phyloP scores from a whole-genome alignment of 192 early-diverging fungal species.

The Pilobolus umbonatus region DNA sequence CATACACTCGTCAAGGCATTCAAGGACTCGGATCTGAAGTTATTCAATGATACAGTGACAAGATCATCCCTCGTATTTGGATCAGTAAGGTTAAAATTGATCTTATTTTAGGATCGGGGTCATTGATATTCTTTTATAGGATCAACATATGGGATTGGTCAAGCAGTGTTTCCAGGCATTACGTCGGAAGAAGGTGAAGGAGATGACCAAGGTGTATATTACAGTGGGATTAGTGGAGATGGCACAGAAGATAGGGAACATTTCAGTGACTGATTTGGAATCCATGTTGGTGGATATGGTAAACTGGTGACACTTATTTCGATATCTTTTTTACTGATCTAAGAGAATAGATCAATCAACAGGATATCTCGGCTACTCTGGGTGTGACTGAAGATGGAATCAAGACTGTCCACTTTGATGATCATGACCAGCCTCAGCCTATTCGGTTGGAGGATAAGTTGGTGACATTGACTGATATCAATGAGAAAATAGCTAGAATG shows the following conservation, averaged over 20 bases:
- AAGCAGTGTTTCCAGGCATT: slow-evolving; percentile 44
- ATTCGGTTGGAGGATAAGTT: slow-evolving; percentile 38
- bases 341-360: slow-evolving; percentile 40
- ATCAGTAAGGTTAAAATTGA: slow-evolving; percentile 20
- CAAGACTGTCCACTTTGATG: slow-evolving; percentile 72
- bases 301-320: not conserved
- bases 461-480: slow-evolving; percentile 23
- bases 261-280: slow-evolving; percentile 45
- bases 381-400: slow-evolving; percentile 39
- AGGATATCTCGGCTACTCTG: slow-evolving; percentile 45
- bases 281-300: slow-evolving; percentile 58
- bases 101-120: not conserved
- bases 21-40: slow-evolving; percentile 40
- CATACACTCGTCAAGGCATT: slow-evolving; percentile 55
- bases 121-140: slow-evolving; percentile 32
- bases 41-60: slow-evolving; percentile 40
- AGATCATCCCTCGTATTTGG: slow-evolving; percentile 32
- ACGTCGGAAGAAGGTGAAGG: slow-evolving; percentile 57
- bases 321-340: not conserved
- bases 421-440: slow-evolving; percentile 47
- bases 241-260: slow-evolving; percentile 45
- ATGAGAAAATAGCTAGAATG: slow-evolving; percentile 36
- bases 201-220: slow-evolving; percentile 72
- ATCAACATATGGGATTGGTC: slow-evolving; percentile 63
- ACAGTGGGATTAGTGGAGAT: slow-evolving; percentile 72